Evolutionary conservation across 805 yeast genomes (phyloP).

Genomic region (Starmerella kuoi): DNA sequence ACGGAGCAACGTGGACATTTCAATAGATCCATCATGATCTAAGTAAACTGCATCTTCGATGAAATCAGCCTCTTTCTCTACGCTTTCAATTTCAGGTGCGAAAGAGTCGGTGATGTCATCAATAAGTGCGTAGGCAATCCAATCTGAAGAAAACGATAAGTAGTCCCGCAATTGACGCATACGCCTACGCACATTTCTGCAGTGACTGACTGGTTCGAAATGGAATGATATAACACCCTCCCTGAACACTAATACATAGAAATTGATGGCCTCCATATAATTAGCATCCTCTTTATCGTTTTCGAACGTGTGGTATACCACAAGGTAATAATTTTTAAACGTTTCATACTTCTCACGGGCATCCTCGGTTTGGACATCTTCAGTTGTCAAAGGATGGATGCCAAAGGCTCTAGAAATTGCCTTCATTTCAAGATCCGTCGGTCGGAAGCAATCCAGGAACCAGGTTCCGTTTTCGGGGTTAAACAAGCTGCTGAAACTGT

Average conservation of each 20-base stretch:
- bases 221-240: constrained; percentile 52
- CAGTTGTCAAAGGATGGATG: constrained; percentile 94
- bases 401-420: constrained; percentile 87
- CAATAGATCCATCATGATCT: constrained; percentile 38
- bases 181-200: constrained; percentile 50
- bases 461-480: constrained; percentile 65
- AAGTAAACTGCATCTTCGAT: constrained; percentile 74
- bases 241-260: constrained; percentile 49
- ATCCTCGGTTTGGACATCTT: constrained; percentile 93
- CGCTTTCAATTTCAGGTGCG: constrained; percentile 46
- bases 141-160: constrained; percentile 47
- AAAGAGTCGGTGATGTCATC: constrained; percentile 57
- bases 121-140: constrained; percentile 54
- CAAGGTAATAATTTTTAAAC: constrained; percentile 81
- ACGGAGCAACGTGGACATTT: constrained; percentile 42
- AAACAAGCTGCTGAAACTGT: constrained; percentile 57
- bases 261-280: constrained; percentile 52
- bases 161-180: constrained; percentile 52
- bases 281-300: constrained; percentile 54
- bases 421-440: constrained; percentile 91
- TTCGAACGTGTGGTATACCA: constrained; percentile 93
- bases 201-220: constrained; percentile 45
- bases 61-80: constrained; percentile 52
- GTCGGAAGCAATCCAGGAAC: constrained; percentile 94
- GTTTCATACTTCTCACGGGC: constrained; percentile 94